Conservation (phyloP, 495 filamentous ascomycete genomes). For the Penicillium argentinense region DNA sequence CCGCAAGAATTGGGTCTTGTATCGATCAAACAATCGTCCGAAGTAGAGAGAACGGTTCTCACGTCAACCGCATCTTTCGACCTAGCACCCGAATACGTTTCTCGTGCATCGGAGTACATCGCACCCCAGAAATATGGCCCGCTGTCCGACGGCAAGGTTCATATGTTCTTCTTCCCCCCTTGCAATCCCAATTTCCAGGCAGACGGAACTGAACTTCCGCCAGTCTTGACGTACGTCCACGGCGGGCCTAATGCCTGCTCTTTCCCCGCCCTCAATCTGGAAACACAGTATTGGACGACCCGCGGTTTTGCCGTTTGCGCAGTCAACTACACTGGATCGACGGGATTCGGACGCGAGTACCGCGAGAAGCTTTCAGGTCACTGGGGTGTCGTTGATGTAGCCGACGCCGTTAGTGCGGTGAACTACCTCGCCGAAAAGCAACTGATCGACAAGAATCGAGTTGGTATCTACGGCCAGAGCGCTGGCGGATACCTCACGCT, state of each 20-base stretch:
- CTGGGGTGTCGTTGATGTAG: constrained; percentile 45
- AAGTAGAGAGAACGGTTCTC: constrained; percentile 18
- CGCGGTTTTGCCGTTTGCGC: constrained; percentile 49
- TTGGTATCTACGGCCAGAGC: constrained; percentile 47
- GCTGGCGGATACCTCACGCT: constrained; percentile 51
- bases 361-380: constrained; percentile 40
- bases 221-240: constrained; percentile 45
- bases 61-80: constrained; percentile 24
- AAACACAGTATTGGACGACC: constrained; percentile 50
- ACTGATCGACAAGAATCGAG: constrained; percentile 33
- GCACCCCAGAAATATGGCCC: constrained; percentile 28
- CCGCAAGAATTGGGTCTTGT: constrained; percentile 25
- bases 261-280: constrained; percentile 32
- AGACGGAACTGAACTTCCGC: constrained; percentile 31
- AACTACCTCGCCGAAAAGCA: constrained; percentile 34
- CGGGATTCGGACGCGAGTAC: constrained; percentile 49
- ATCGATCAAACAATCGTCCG: constrained; percentile 11
- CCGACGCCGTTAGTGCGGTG: constrained; percentile 45
- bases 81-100: constrained; percentile 31
- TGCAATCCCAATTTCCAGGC: constrained; percentile 38
- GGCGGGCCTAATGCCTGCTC: constrained; percentile 47
- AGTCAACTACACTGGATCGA: constrained; percentile 51
- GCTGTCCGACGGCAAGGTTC: constrained; percentile 22
- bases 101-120: constrained; percentile 24
- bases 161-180: constrained; percentile 47